These are phyloP conservation scores for Phaeotremella fagi DNA, from an alignment of 768 basidiomycete genomes.

Conservation along the genomic window DNA sequence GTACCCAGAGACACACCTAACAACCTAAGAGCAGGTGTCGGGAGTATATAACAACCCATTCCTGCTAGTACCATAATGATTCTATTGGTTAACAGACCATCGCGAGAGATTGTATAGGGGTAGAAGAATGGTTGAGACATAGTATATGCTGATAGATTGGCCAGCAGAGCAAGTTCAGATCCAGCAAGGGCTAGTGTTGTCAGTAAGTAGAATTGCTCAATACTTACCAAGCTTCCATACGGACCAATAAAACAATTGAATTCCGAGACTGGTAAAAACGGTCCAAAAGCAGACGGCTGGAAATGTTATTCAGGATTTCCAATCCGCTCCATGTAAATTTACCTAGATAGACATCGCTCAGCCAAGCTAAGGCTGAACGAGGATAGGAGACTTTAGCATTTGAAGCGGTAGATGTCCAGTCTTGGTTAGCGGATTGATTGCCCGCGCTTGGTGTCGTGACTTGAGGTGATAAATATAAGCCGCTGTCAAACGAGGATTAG, in stretches of 20 bases:
- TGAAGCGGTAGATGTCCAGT: not conserved
- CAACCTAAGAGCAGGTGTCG: slow-evolving; percentile 50
- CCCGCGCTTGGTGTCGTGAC: no score
- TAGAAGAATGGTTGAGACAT: slow-evolving; percentile 55
- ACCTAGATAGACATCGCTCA: slow-evolving; percentile 45
- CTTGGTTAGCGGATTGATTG: not conserved
- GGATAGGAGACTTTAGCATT: not conserved
- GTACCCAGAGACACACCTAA: slow-evolving; percentile 59
- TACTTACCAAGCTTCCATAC: slow-evolving; percentile 73
- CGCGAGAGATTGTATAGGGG: slow-evolving; percentile 53
- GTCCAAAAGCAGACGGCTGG: slow-evolving; percentile 61
- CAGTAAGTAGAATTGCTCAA: not conserved
- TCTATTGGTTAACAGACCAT: slow-evolving; percentile 56
- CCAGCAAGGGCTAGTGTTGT: slow-evolving; percentile 57
- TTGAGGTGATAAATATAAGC: no score
- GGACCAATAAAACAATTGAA: slow-evolving; percentile 84
- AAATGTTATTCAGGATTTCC: not conserved
- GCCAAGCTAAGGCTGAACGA: slow-evolving; percentile 13
- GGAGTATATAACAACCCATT: slow-evolving; percentile 57
- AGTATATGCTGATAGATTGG: slow-evolving; percentile 64
- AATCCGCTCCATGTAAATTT: slow-evolving; percentile 8
- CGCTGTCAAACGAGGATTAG: no score
- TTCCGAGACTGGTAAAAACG: slow-evolving; percentile 69
- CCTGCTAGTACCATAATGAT: slow-evolving; percentile 52
- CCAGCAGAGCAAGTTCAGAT: slow-evolving; percentile 68